Evolutionary conservation across 352 stramenopile species (phyloP).

Genomic region (Pythium plurisporium): DNA sequence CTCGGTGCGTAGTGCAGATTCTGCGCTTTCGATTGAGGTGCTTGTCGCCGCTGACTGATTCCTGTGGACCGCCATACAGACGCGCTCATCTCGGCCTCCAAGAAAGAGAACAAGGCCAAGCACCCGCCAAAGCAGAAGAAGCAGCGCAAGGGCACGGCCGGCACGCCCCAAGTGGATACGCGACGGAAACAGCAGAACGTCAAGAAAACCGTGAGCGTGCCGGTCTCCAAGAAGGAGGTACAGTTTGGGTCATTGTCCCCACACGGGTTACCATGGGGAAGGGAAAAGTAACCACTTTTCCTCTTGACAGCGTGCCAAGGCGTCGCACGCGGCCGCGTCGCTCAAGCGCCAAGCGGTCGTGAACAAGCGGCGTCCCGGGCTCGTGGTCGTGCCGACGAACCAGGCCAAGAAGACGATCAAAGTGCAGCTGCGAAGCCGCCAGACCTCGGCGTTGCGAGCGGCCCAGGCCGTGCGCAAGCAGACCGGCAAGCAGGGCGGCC

Average conservation of each 20-base stretch:
- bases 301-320: conserved; percentile 32
- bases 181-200: conserved; percentile 58
- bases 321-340: conserved; percentile 33
- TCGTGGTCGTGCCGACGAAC: conserved; percentile 33
- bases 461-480: conserved; percentile 23
- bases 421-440: conserved; percentile 39
- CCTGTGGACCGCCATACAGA: conserved; percentile 3
- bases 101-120: conserved; percentile 12
- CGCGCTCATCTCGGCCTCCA: conserved; percentile 12
- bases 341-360: conserved; percentile 64
- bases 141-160: conserved; percentile 21
- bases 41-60: not conserved
- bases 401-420: conserved; percentile 9
- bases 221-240: conserved; percentile 58
- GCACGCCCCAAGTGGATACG: conserved; percentile 14
- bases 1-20: conserved; percentile 10
- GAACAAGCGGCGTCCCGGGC: conserved; percentile 60
- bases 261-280: too few species aligned
- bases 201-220: conserved; percentile 70
- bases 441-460: conserved; percentile 36
- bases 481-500: conserved; percentile 15
- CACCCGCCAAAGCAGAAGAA: conserved; percentile 9
- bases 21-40: not conserved
- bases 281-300: too few species aligned
- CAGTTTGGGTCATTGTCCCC: too few species aligned